Percentiles rank a stretch among this genome's conserved stretches.
These are phyloP conservation scores for Fusarium torreyae DNA, from an alignment of 2,329 filamentous ascomycete species.

Conservation along the genomic window DNA sequence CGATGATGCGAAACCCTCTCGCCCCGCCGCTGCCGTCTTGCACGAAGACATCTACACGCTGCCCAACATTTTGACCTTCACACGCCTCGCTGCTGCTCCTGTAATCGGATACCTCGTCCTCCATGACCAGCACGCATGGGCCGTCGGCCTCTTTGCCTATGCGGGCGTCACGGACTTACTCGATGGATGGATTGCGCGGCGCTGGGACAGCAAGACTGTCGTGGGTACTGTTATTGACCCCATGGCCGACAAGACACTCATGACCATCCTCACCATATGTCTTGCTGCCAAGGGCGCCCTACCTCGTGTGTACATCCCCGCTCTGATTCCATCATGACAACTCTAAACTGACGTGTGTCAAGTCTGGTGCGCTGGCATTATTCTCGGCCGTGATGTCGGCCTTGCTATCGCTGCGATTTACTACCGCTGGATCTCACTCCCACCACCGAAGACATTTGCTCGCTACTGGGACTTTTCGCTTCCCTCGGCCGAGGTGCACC, in stretches of 20 bases:
- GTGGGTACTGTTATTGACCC: conserved; percentile 96
- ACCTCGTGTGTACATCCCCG: conserved; percentile 71
- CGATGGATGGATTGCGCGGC: conserved; percentile 93
- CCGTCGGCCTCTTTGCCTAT: conserved; percentile 90
- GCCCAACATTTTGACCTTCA: conserved; percentile 93
- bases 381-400: conserved; percentile 88
- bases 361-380: conserved; percentile 92
- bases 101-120: conserved; percentile 91
- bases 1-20: conserved; percentile 5
- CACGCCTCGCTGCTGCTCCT: conserved; percentile 86
- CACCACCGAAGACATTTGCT: conserved; percentile 90
- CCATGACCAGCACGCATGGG: conserved; percentile 83
- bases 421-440: conserved; percentile 95
- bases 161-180: conserved; percentile 92
- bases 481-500: conserved; percentile 86
- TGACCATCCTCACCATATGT: conserved; percentile 92
- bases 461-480: conserved; percentile 98
- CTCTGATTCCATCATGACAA: not conserved
- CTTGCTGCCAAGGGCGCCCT: conserved; percentile 86
- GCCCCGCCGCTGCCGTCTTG: conserved; percentile 28
- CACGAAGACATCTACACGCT: conserved; percentile 96
- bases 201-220: conserved; percentile 90
- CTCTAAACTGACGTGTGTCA: conserved; percentile 9
- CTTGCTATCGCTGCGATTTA: conserved; percentile 91
- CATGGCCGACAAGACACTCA: conserved; percentile 96